These are phyloP conservation scores for Tolypocladium cylindrosporum DNA, from an alignment of 2,329 filamentous ascomycete species.

Conservation along the genomic window DNA sequence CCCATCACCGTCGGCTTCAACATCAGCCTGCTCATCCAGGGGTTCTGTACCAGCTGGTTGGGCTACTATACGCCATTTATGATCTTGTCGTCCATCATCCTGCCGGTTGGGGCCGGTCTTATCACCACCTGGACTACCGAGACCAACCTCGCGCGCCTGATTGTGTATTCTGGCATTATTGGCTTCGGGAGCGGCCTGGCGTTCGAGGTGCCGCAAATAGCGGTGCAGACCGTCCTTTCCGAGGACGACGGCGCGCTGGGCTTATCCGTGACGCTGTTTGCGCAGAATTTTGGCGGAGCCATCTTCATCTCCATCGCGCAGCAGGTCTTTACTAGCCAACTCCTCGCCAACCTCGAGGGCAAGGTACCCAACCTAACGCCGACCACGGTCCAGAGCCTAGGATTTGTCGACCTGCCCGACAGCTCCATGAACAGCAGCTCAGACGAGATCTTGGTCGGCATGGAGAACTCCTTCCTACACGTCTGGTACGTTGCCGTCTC, in stretches of 20 bases:
- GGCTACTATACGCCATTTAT: not conserved
- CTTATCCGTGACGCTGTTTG: not conserved
- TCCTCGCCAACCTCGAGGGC: not conserved
- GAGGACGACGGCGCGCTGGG: not conserved
- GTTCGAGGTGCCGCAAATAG: not conserved
- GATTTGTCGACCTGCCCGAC: not conserved
- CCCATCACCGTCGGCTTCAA: not conserved
- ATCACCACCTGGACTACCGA: not conserved
- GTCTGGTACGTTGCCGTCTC: not conserved
- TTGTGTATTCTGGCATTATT: not conserved
- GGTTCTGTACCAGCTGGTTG: not conserved
- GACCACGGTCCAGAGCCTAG: not conserved
- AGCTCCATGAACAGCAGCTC: not conserved
- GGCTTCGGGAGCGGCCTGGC: not conserved
- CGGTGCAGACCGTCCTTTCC: not conserved
- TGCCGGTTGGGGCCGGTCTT: not conserved
- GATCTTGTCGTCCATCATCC: not conserved
- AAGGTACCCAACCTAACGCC: not conserved
- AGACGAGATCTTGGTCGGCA: not conserved
- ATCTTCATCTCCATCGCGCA: not conserved
- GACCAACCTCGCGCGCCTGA: not conserved
- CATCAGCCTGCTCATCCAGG: not conserved
- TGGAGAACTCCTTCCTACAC: not conserved
- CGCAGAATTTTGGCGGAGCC: not conserved
- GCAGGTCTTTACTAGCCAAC: not conserved